Conservation (phyloP, 1,284 basidiomycete genomes). For the Volvariella surrecta region DNA sequence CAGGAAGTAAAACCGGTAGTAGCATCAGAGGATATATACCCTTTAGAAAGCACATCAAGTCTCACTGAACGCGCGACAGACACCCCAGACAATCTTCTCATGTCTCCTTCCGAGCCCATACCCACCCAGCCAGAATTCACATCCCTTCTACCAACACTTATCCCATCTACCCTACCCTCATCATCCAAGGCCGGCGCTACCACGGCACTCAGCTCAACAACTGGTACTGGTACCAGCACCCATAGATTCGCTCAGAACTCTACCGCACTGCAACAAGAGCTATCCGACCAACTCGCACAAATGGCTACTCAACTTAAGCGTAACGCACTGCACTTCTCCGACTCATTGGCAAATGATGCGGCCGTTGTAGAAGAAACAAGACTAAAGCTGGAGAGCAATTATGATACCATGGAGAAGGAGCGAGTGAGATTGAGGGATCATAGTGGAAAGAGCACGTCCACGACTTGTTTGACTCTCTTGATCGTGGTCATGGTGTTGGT, state of each 20-base stretch:
- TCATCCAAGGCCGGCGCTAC: constrained; percentile 14
- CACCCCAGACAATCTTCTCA: constrained; percentile 14
- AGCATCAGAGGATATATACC: constrained; percentile 2
- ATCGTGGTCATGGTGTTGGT: constrained; percentile 52
- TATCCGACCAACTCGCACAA: constrained; percentile 61
- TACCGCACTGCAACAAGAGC: constrained; percentile 57
- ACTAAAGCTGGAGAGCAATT: constrained; percentile 63
- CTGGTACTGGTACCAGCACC: constrained; percentile 24
- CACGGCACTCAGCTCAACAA: constrained; percentile 20
- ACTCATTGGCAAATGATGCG: constrained; percentile 57
- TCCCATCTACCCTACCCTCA: constrained; percentile 10
- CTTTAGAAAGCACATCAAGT: constrained; percentile 6
- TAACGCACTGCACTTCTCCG: constrained; percentile 66
- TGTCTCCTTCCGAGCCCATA: constrained; percentile 8
- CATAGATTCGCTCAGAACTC: constrained; percentile 48
- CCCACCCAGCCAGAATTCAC: constrained; percentile 3
- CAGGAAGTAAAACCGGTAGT: constrained; percentile 8
- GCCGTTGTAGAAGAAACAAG: constrained; percentile 49
- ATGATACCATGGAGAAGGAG: constrained; percentile 61
- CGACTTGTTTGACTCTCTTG: constrained; percentile 62
- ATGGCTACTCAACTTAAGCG: constrained; percentile 75
- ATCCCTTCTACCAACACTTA: constrained; percentile 10
- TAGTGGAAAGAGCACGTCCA: constrained; percentile 54
- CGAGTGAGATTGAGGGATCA: constrained; percentile 56
- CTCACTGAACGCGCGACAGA: constrained; percentile 7